These are phyloP conservation scores for Aspergillus candidus DNA, from an alignment of 2,329 filamentous ascomycete species.

Conservation along the genomic window DNA sequence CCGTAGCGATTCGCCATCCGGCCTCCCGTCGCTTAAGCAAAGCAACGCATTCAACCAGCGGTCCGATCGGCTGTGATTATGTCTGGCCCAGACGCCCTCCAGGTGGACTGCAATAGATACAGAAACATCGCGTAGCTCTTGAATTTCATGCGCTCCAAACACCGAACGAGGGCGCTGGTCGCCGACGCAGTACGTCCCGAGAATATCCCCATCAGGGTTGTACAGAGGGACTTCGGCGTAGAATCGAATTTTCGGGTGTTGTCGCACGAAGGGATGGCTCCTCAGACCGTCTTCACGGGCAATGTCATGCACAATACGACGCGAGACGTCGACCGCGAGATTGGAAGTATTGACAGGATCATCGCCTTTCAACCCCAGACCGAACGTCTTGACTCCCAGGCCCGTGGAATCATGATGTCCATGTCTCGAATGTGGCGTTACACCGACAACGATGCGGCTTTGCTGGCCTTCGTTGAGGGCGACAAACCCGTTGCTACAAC, in stretches of 20 bases:
- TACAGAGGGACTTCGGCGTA: constrained; percentile 57
- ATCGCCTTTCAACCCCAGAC: constrained; percentile 2
- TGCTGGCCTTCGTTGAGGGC: constrained; percentile 44
- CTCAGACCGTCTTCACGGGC: constrained; percentile 30
- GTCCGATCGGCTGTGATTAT: constrained; percentile 48
- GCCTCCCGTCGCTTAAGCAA: constrained; percentile 40
- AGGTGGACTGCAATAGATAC: constrained; percentile 51
- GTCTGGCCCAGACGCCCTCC: constrained; percentile 48
- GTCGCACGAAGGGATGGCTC: constrained; percentile 28
- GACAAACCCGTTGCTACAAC: constrained; percentile 39
- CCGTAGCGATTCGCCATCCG: background rate
- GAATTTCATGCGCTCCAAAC: constrained; percentile 26
- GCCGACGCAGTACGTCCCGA: constrained; percentile 55
- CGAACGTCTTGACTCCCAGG: constrained; percentile 2
- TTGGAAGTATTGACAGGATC: background rate
- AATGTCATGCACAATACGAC: constrained; percentile 34
- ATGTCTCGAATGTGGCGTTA: constrained; percentile 35
- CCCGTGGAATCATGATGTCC: constrained; percentile 17
- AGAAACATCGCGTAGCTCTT: constrained; percentile 8
- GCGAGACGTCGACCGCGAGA: constrained; percentile 7
- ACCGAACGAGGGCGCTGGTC: constrained; percentile 49
- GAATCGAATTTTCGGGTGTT: constrained; percentile 38
- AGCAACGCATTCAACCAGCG: constrained; percentile 51
- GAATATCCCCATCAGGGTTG: constrained; percentile 48
- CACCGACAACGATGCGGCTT: constrained; percentile 48